Base-by-base conservation (phyloP, 768 basidiomycete species). In the Lentinula sp. region DNA sequence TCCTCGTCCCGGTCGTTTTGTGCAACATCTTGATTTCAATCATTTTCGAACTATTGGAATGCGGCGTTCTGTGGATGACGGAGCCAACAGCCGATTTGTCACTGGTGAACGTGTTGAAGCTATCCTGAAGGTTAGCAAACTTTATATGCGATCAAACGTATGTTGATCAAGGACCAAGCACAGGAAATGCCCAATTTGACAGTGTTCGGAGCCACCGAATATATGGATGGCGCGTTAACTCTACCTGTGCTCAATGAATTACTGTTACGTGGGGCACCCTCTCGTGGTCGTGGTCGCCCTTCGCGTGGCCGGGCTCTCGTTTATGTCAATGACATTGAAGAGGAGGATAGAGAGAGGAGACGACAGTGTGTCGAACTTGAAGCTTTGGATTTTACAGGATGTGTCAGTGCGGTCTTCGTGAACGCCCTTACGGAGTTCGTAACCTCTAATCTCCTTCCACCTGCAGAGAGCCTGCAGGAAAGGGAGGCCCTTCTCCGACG, bases 31-130 rank as follows among this genome's bases (percentile, higher is more conserved):
- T 13, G 93, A 93, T 69, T 99, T 99, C 69, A 95, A 93, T 67
- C 94, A 96, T 70, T 99, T 99, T 78, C 86, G 95, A 31, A 96
- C 97, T 28, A 94, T 96, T 60, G 96, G 96, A 0, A 95, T 98
- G 86, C 84, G 93, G 53, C 87, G 97, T 18, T 92, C 91, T 4
- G 85, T 97, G 2, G 93, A 92, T 34, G 94, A 97, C 71, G 89
- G 93, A 43, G 84, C 92, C 13, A 87, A 84, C 58, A 89, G 90
- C 66, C 89, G 94, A 9, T 99, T 96, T 68, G 95, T 99, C 40
- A 99, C 96, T 1, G 89, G 90, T 0, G 88, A 90, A 59, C 84
- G 96, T 59, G 81, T 99, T 3, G 80, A 86, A 61, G 84, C 85
- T 0, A 79, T 93, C 28, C 76, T 93, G 34, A 91, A 91, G 81